Conservation (phyloP, 768 basidiomycete genomes). For the Mycena chlorophos region DNA sequence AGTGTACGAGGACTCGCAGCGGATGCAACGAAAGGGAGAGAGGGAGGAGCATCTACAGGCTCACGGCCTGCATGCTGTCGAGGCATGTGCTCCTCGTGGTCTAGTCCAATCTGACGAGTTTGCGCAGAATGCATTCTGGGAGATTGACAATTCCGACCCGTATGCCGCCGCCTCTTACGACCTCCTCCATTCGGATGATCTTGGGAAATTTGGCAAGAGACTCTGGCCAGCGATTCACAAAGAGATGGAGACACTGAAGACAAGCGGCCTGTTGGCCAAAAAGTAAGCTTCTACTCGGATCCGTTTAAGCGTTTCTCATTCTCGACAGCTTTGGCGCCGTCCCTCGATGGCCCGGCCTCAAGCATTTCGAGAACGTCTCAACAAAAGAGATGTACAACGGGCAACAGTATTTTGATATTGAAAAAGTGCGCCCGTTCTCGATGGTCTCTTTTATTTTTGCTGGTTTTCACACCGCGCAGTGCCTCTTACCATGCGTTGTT, state of each 20-base stretch:
- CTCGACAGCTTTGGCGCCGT: slow-evolving; percentile 12
- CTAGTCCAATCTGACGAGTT: background rate
- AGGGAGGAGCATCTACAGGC: slow-evolving; percentile 8
- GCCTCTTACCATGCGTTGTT: slow-evolving; percentile 12
- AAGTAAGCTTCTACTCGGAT: slow-evolving; percentile 3
- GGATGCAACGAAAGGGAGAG: background rate
- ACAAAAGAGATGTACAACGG: slow-evolving; percentile 16
- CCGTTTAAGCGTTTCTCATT: background rate
- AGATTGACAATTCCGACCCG: slow-evolving; percentile 8
- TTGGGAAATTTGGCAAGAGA: slow-evolving; percentile 18
- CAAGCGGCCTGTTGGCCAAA: slow-evolving; percentile 7
- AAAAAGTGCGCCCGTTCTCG: slow-evolving; percentile 9
- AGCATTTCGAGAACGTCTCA: slow-evolving; percentile 17
- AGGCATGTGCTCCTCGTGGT: slow-evolving; percentile 3
- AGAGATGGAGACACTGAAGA: background rate
- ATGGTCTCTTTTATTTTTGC: background rate
- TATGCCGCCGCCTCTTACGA: slow-evolving; percentile 10
- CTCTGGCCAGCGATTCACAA: slow-evolving; percentile 1
- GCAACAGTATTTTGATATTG: slow-evolving; percentile 17
- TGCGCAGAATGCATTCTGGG: slow-evolving; percentile 16
- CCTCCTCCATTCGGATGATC: slow-evolving; percentile 12
- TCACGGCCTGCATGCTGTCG: slow-evolving; percentile 12
- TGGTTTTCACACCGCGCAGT: background rate
- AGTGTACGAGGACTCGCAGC: slow-evolving; percentile 1
- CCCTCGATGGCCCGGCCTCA: slow-evolving; percentile 14